Evolutionary conservation across 2,329 filamentous ascomycete species (phyloP).

Genomic region (Cryphonectria japonica): DNA sequence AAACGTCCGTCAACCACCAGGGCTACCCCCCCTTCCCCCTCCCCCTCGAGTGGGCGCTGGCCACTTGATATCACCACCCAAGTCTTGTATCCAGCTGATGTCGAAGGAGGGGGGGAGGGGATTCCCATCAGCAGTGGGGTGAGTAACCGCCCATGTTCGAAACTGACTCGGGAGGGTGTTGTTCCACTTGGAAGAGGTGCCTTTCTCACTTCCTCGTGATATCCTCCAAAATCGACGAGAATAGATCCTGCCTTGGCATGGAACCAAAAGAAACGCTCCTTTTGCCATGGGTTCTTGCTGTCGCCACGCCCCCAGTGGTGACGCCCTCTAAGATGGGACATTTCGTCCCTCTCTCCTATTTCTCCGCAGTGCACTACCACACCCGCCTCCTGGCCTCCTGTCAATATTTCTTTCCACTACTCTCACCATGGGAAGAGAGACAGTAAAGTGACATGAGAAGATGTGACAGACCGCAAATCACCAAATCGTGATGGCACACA

Average conservation of each 20-base stretch:
- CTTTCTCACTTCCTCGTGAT: not conserved
- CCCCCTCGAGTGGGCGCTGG: not conserved
- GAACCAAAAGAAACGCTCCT: not conserved
- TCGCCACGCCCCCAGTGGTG: too few relatives aligned
- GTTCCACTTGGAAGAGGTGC: not conserved
- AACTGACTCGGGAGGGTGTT: not conserved
- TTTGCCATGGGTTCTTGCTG: too few relatives aligned
- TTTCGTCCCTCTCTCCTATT: not conserved
- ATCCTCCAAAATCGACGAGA: not conserved
- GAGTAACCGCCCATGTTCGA: constrained; percentile 1
- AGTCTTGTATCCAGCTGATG: not conserved
- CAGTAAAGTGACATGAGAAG: not conserved
- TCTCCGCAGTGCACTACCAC: not conserved
- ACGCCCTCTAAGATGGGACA: too few relatives aligned
- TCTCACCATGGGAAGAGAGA: not conserved
- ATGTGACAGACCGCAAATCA: not conserved
- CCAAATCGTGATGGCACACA: not conserved
- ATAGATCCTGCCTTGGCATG: not conserved
- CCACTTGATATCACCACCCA: not conserved
- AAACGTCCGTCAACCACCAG: not conserved
- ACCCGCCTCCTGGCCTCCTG: too few relatives aligned
- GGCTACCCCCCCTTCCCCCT: too few relatives aligned
- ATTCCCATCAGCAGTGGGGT: not conserved
- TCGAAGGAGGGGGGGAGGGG: too few relatives aligned
- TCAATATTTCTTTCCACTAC: too few relatives aligned